Conservation (phyloP, 1,139 yeast genomes). For the Groenewaldozyma sp. region DNA sequence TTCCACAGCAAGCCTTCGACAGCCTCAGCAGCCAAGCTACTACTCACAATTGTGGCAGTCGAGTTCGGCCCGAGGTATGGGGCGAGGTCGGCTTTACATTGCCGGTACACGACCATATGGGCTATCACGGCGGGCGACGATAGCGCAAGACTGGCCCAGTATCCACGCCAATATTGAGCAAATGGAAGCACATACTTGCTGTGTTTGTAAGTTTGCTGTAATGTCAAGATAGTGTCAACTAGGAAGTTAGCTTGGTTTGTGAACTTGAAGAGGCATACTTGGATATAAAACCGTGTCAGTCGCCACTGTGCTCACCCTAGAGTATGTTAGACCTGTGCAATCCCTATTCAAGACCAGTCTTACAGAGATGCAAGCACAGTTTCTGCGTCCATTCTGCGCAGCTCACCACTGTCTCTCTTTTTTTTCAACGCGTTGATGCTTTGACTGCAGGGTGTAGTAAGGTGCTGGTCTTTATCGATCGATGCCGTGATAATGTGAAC, state of each 20-base stretch:
- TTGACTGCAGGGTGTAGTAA: too few species aligned
- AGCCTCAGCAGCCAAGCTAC: constrained; percentile 34
- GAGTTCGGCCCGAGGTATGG: constrained; percentile 30
- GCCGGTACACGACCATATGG: constrained; percentile 35
- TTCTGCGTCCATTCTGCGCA: not conserved
- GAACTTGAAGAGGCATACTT: not conserved
- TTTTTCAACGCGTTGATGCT: too few species aligned
- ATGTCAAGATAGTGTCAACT: constrained; percentile 33
- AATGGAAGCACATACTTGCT: constrained; percentile 29
- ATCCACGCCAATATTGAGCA: constrained; percentile 34
- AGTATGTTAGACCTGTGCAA: not conserved
- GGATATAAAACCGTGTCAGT: not conserved
- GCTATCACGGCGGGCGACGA: constrained; percentile 37
- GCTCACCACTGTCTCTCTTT: too few species aligned
- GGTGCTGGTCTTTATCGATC: too few species aligned
- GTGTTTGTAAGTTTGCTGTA: constrained; percentile 33
- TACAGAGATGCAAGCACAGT: not conserved
- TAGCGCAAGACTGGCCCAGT: constrained; percentile 31
- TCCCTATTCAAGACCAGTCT: not conserved
- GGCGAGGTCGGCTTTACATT: constrained; percentile 29
- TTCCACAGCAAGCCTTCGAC: constrained; percentile 35
- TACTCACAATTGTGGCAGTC: constrained; percentile 28
- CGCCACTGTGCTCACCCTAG: not conserved
- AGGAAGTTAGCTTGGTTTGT: too few species aligned
- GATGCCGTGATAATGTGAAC: too few species aligned